phyloP scores from a whole-genome alignment of 1,139 yeast species.

The Petasospora rhodanensis region DNA sequence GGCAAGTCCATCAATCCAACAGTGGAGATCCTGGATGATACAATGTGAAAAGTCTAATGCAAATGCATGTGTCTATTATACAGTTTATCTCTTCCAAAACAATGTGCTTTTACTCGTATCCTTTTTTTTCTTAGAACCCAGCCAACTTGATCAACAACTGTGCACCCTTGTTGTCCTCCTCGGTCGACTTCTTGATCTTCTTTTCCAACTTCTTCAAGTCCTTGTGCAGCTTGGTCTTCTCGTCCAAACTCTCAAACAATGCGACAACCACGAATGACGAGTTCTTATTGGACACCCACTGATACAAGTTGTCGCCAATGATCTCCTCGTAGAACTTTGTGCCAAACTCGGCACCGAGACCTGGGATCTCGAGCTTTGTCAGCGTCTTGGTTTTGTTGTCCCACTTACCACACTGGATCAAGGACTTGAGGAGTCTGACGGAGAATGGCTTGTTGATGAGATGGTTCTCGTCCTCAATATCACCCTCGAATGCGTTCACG shows the following conservation, averaged over 20 bases:
- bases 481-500: constrained; percentile 60
- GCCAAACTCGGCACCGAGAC: constrained; percentile 65
- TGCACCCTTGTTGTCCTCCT: constrained; percentile 73
- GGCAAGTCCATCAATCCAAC: constrained; percentile 15
- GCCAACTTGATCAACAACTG: constrained; percentile 51
- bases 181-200: constrained; percentile 33
- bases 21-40: constrained; percentile 10
- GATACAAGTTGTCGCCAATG: constrained; percentile 39
- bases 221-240: constrained; percentile 44
- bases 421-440: constrained; percentile 69
- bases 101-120: too few species aligned
- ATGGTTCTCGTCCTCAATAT: constrained; percentile 62
- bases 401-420: constrained; percentile 85
- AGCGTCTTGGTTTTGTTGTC: constrained; percentile 51
- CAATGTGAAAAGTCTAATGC: too few species aligned
- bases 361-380: constrained; percentile 43
- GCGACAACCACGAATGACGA: constrained; percentile 83
- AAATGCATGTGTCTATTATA: constrained; percentile 1
- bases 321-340: constrained; percentile 47
- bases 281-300: constrained; percentile 69
- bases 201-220: constrained; percentile 51
- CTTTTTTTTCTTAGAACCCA: constrained; percentile 14
- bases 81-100: too few species aligned
- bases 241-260: constrained; percentile 48
- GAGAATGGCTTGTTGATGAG: constrained; percentile 69